Evolutionary conservation across 305 asterid species (phyloP).

Genomic region (Lippia alba): DNA sequence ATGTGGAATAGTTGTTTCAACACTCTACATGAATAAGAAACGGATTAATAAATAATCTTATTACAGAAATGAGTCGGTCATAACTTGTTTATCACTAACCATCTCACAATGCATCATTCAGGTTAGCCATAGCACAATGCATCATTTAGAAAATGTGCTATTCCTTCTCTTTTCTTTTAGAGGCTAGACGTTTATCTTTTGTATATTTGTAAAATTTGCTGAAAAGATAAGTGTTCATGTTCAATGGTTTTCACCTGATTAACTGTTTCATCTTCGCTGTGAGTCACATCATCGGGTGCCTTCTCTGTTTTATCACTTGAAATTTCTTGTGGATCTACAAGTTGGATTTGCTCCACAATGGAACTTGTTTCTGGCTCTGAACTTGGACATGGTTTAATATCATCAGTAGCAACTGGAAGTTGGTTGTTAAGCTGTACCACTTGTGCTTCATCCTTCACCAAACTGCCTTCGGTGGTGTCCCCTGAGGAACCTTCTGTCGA

Average conservation of each 20-base stretch:
- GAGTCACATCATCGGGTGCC: slow-evolving; percentile 13
- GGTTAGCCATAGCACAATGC: background rate
- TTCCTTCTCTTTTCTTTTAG: slow-evolving; percentile 1
- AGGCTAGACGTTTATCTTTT: background rate
- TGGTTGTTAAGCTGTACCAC: slow-evolving; percentile 36
- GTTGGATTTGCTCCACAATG: slow-evolving; percentile 26
- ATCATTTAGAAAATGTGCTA: background rate
- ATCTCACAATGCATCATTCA: background rate
- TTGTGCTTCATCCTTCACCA: slow-evolving; percentile 24
- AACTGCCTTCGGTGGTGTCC: slow-evolving; percentile 31
- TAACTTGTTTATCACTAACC: no score
- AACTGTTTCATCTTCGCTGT: slow-evolving; percentile 1
- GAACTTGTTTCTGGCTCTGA: slow-evolving; percentile 29
- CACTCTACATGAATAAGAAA: slow-evolving; percentile 24
- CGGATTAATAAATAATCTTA: background rate
- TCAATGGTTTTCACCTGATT: slow-evolving; percentile 18
- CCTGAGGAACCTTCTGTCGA: slow-evolving; percentile 28
- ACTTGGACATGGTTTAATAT: slow-evolving; percentile 31
- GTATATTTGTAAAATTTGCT: background rate
- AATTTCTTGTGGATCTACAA: slow-evolving; percentile 30
- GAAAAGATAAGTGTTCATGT: background rate
- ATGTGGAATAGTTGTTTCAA: slow-evolving; percentile 18
- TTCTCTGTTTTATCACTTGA: slow-evolving; percentile 24
- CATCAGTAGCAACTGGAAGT: slow-evolving; percentile 34
- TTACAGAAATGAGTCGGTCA: background rate